A percentile compares a stretch with the other conserved stretches of the same genome.
Evolutionary conservation across 2,329 filamentous ascomycete species (phyloP).

Genomic region (Beauveria pseudobassiana): DNA sequence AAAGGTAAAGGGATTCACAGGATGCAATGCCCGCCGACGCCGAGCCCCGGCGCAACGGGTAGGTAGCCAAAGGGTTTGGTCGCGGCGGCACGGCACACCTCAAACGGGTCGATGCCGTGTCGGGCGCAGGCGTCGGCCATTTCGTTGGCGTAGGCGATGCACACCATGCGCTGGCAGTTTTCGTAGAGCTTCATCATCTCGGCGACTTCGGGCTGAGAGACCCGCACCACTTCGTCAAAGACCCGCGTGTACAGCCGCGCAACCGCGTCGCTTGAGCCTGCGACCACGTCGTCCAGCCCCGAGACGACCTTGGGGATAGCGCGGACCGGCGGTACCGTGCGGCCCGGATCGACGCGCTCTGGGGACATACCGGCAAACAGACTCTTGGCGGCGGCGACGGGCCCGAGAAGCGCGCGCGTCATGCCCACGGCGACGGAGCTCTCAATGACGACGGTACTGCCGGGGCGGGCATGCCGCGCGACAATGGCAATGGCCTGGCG

Average conservation of each 20-base stretch:
- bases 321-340: conserved; percentile 29
- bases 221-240: conserved; percentile 40
- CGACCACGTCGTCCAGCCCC: conserved; percentile 39
- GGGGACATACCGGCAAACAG: conserved; percentile 44
- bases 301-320: conserved; percentile 47
- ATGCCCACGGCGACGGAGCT: conserved; percentile 48
- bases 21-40: conserved; percentile 50
- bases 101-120: conserved; percentile 40
- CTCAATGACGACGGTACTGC: conserved; percentile 43
- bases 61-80: conserved; percentile 48
- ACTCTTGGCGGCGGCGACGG: conserved; percentile 32
- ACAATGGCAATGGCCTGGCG: conserved; percentile 36
- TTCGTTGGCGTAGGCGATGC: conserved; percentile 48
- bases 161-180: conserved; percentile 49
- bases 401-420: conserved; percentile 41
- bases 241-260: conserved; percentile 36
- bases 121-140: conserved; percentile 45
- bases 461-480: conserved; percentile 31
- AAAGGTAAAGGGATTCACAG: conserved; percentile 47
- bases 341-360: conserved; percentile 46
- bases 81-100: conserved; percentile 40
- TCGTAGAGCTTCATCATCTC: conserved; percentile 54
- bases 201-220: conserved; percentile 45
- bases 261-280: conserved; percentile 38
- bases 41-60: conserved; percentile 38